phyloP scores from a whole-genome alignment of 805 yeast species.

The Priceomyces haplophilus region DNA sequence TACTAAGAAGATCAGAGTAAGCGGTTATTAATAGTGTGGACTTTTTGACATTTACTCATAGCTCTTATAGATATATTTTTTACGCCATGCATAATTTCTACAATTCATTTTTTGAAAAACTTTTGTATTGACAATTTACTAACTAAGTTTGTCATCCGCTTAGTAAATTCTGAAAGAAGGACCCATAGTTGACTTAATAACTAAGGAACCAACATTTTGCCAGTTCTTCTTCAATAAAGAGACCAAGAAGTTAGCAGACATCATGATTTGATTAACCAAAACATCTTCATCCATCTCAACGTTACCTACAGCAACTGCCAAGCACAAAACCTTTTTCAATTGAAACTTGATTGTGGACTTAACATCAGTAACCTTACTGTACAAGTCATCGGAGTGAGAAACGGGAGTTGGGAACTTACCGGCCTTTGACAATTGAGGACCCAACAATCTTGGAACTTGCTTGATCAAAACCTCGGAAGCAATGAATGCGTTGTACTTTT shows the following conservation, averaged over 20 bases:
- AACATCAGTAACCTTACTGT: slow-evolving; percentile 93
- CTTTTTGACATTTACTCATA: neutral
- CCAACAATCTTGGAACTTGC: slow-evolving; percentile 99
- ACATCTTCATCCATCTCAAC: slow-evolving; percentile 98
- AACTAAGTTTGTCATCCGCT: slow-evolving; percentile 19
- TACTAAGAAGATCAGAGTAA: slow-evolving; percentile 43
- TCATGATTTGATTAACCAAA: slow-evolving; percentile 95
- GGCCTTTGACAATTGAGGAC: slow-evolving; percentile 99
- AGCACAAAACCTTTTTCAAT: slow-evolving; percentile 98
- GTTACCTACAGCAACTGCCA: slow-evolving; percentile 99
- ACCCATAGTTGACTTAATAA: slow-evolving; percentile 99
- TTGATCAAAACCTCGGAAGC: slow-evolving; percentile 99
- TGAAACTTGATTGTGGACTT: slow-evolving; percentile 99
- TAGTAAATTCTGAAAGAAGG: slow-evolving; percentile 99
- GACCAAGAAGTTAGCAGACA: slow-evolving; percentile 98
- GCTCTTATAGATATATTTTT: slow-evolving; percentile 1
- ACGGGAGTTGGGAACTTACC: slow-evolving; percentile 99
- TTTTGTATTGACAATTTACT: neutral
- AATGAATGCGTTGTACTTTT: slow-evolving; percentile 99
- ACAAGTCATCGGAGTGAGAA: slow-evolving; percentile 97
- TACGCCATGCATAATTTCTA: neutral
- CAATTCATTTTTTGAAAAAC: neutral
- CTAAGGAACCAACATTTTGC: slow-evolving; percentile 99
- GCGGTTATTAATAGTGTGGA: slow-evolving; percentile 15
- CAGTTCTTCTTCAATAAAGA: slow-evolving; percentile 99